Evolutionary conservation across 768 basidiomycete species (phyloP), one percentile per base, ranked within the genome.

Genomic region (Exidia glandulosa): DNA sequence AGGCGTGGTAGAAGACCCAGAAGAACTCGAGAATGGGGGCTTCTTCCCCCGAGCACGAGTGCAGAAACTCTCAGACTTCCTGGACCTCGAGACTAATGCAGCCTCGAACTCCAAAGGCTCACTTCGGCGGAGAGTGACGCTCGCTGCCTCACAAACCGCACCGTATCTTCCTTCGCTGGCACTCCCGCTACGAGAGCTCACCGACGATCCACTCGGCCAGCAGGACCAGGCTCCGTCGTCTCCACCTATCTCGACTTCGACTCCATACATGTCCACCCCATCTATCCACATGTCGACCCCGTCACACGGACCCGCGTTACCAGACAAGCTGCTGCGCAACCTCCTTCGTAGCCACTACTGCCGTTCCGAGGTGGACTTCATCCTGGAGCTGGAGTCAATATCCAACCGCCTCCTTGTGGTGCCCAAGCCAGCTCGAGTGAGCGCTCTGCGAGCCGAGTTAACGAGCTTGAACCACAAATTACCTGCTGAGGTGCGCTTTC

Each of bases 401-500:
- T 92, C 87, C 64, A 95, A 95, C 68, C 81, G 90, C 56, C 79
- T 99, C 36, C 74, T 99, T 56, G 86, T 96, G 30, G 85, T 99
- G 0, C 96, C 96, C 14, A 88, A 88, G 67, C 93, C 89, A 50
- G 96, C 96, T 13, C 85, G 95, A 37, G 87, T 98, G 45, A 95
- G 93, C 70, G 94, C 96, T n/a, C 75, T 99, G 50, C 79, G 96
- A 68, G 96, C 96, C 32, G 96, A 98, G 70, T 73, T 99, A 66
- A 99, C 96, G 3, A 86, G 87, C 16, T 75, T 99, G 58, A 99
- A 99, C 68, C 95, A 99, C 69, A 90, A 88, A 69, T 81, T 99
- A 32, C 96, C 96, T 14, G 91, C 96, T 2, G 96, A 98, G 79
- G 94, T 91, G 72, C 69, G 71, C 68, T 66, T 14, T 32, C 19